Evolutionary conservation across 1,284 basidiomycete genomes (phyloP).

Genomic region (Inonotus hispidus): DNA sequence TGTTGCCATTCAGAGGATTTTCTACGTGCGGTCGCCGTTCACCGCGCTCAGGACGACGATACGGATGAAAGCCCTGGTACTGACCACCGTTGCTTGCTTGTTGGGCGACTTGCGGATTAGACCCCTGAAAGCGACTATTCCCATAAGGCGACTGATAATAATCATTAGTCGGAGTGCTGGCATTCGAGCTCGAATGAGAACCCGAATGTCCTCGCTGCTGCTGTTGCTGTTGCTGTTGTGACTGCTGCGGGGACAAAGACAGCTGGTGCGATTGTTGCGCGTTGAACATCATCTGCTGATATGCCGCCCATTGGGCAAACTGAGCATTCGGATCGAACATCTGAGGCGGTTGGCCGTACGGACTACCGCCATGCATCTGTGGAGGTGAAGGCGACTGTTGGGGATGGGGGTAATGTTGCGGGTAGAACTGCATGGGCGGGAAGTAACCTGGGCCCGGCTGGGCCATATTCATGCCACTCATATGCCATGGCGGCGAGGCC

Average conservation of each 20-base stretch:
- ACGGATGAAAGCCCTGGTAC: slow-evolving; percentile 70
- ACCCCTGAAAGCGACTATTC: slow-evolving; percentile 7
- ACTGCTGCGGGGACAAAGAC: slow-evolving; percentile 25
- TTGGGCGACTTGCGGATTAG: slow-evolving; percentile 3
- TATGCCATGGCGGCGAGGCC: slow-evolving; percentile 8
- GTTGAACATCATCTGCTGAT: slow-evolving; percentile 81
- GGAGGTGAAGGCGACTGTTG: slow-evolving; percentile 29
- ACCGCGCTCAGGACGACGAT: slow-evolving; percentile 57
- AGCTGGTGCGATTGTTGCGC: slow-evolving; percentile 51
- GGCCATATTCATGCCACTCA: slow-evolving; percentile 16
- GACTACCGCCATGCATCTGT: slow-evolving; percentile 27
- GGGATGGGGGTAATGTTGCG: slow-evolving; percentile 33
- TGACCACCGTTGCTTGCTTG: slow-evolving; percentile 19
- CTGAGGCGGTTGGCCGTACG: slow-evolving; percentile 38
- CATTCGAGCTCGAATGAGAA: slow-evolving; percentile 32
- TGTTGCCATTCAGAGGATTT: slow-evolving; percentile 11
- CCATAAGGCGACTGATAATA: slow-evolving; percentile 16
- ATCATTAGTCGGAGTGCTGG: slow-evolving; percentile 20
- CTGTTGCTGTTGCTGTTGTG: slow-evolving; percentile 27
- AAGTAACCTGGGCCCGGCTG: slow-evolving; percentile 16
- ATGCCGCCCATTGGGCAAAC: slow-evolving; percentile 78
- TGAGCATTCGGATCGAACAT: slow-evolving; percentile 74
- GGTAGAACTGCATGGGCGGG: slow-evolving; percentile 30
- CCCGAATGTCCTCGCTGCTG: slow-evolving; percentile 20
- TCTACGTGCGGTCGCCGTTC: slow-evolving; percentile 18